These are phyloP conservation scores for Nepenthes mirabilis DNA, from an alignment of 148 eudicot species.

Conservation along the genomic window DNA sequence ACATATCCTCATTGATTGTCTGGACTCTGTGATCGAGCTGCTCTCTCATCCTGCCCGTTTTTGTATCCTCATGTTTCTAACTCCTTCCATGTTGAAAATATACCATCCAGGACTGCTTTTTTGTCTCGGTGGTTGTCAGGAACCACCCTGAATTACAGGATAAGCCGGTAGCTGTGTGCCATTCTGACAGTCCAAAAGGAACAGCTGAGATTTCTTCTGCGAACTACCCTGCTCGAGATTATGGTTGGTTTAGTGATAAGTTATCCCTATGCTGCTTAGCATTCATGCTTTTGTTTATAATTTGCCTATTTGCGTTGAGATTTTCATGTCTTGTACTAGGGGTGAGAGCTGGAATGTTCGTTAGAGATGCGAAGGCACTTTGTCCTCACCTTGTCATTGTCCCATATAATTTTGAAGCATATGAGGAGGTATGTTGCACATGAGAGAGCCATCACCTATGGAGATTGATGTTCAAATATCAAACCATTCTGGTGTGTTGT, in stretches of 20 bases:
- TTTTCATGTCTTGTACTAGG: slow-evolving; percentile 28
- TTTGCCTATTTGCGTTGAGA: not conserved
- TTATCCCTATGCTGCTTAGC: not conserved
- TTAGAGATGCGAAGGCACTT: slow-evolving; percentile 80
- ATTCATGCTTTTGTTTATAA: not conserved
- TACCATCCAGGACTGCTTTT: slow-evolving; percentile 76
- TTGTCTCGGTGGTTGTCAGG: slow-evolving; percentile 83
- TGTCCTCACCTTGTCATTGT: slow-evolving; percentile 87
- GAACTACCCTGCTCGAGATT: slow-evolving; percentile 82
- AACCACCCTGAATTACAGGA: slow-evolving; percentile 56
- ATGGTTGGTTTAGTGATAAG: slow-evolving; percentile 36
- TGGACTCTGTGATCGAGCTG: not conserved
- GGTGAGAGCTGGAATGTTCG: slow-evolving; percentile 90
- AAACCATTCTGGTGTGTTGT: not conserved
- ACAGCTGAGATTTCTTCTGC: slow-evolving; percentile 96
- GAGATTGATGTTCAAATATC: not conserved
- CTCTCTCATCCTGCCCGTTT: slow-evolving; percentile 1
- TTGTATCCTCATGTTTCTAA: not conserved
- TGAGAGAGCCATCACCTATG: not conserved
- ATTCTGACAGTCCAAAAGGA: slow-evolving; percentile 90
- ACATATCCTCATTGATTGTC: no score
- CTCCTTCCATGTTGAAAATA: not conserved
- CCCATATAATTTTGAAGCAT: slow-evolving; percentile 87
- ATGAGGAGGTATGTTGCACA: slow-evolving; percentile 54
- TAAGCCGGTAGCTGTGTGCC: slow-evolving; percentile 95